These are phyloP conservation scores for Obelidium mucronatum DNA, from an alignment of 192 early-diverging fungal genomes.

Conservation along the genomic window DNA sequence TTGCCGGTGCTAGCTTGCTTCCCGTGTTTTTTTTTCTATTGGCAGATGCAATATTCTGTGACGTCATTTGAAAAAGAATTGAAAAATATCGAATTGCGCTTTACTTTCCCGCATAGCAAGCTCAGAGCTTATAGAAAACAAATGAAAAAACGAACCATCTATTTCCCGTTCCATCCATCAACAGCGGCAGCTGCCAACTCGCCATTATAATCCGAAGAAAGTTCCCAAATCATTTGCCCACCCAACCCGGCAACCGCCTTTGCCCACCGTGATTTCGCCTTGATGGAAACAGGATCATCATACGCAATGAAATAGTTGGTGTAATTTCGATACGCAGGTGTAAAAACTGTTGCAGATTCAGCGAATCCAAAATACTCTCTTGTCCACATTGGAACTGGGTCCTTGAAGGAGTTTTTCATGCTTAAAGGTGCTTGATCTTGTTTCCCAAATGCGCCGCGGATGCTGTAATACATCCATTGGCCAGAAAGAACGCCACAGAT, in stretches of 20 bases:
- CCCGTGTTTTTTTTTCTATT: too few species aligned
- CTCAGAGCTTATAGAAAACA: too few species aligned
- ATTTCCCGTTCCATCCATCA: conserved; percentile 15
- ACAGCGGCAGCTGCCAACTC: neutral
- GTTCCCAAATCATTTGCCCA: conserved; percentile 18
- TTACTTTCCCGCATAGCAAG: too few species aligned
- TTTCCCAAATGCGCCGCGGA: conserved; percentile 42
- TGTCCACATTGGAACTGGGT: conserved; percentile 60
- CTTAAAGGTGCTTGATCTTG: neutral
- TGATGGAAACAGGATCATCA: conserved; percentile 73
- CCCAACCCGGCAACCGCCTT: conserved; percentile 2
- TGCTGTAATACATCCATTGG: conserved; percentile 65
- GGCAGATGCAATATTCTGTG: too few species aligned
- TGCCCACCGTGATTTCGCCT: conserved; percentile 65
- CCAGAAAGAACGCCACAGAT: conserved; percentile 16
- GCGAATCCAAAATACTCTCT: conserved; percentile 58
- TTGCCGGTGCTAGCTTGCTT: too few species aligned
- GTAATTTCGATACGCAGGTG: conserved; percentile 41
- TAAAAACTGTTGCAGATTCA: conserved; percentile 61
- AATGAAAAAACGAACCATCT: too few species aligned
- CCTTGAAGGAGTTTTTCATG: conserved; percentile 47
- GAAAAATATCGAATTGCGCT: too few species aligned
- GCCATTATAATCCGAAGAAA: neutral
- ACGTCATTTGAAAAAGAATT: too few species aligned
- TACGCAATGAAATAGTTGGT: conserved; percentile 72